A percentile compares a stretch with the other conserved stretches of the same genome.
Evolutionary conservation across 306 rosid species (phyloP).

Genomic region (Ceratonia siliqua): DNA sequence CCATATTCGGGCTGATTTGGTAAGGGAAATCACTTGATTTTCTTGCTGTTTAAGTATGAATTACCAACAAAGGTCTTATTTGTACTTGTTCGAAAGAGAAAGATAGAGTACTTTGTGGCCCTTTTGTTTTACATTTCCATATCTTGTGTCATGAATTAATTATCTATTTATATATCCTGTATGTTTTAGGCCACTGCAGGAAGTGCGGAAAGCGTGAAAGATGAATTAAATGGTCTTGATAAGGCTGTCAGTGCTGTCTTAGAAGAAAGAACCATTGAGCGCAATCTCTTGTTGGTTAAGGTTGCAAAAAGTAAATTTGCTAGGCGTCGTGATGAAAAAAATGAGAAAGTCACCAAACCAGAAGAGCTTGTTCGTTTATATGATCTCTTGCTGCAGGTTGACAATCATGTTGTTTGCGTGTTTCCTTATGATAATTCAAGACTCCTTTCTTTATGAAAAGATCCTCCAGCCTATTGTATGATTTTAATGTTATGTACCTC

Average conservation of each 20-base stretch:
- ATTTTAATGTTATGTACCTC: conserved; percentile 24
- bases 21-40: conserved; percentile 46
- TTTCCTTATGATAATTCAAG: conserved; percentile 21
- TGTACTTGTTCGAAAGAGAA: background rate
- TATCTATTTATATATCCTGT: conserved; percentile 25
- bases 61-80: conserved; percentile 15
- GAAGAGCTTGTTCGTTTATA: conserved; percentile 92
- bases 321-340: conserved; percentile 71
- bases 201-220: conserved; percentile 81
- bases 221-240: conserved; percentile 89
- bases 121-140: conserved; percentile 14
- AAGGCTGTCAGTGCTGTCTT: conserved; percentile 89
- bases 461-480: background rate
- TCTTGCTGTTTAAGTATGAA: conserved; percentile 11
- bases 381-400: conserved; percentile 88
- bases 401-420: conserved; percentile 19
- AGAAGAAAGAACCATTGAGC: conserved; percentile 88
- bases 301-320: conserved; percentile 81
- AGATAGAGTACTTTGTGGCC: background rate
- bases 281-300: conserved; percentile 78
- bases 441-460: conserved; percentile 17
- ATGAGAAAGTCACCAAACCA: conserved; percentile 86
- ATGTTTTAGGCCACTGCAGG: conserved; percentile 78
- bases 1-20: conserved; percentile 93
- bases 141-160: background rate